phyloP scores from a whole-genome alignment of 441 rosid species.

The Euphorbia celastroides region DNA sequence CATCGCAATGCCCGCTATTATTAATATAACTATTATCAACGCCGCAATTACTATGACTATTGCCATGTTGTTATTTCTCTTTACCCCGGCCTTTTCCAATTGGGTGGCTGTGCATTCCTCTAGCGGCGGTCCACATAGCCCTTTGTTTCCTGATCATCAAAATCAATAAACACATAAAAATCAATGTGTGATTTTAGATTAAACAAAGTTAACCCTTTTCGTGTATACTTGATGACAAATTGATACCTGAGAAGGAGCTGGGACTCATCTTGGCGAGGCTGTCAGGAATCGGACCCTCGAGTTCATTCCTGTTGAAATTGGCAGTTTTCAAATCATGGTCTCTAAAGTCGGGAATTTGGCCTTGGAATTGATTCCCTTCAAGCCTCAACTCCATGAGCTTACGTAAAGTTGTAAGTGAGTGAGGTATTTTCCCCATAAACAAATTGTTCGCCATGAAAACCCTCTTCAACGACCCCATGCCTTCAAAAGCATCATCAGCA shows the following conservation, averaged over 20 bases:
- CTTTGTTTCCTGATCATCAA: conserved; percentile 53
- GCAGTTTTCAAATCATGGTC: conserved; percentile 32
- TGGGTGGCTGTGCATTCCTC: conserved; percentile 23
- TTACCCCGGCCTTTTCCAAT: neutral
- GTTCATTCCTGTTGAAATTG: conserved; percentile 58
- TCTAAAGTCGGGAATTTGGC: conserved; percentile 55
- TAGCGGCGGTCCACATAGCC: conserved; percentile 61
- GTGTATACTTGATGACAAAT: no score
- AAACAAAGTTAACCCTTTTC: no score
- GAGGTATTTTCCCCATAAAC: conserved; percentile 50
- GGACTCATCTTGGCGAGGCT: conserved; percentile 47
- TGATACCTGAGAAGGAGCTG: conserved; percentile 55
- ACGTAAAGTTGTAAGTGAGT: conserved; percentile 49
- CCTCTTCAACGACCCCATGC: conserved; percentile 66
- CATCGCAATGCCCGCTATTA: conserved; percentile 19
- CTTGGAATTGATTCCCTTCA: conserved; percentile 60
- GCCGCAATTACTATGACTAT: conserved; percentile 24
- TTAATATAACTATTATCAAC: conserved; percentile 14
- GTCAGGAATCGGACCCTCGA: conserved; percentile 73
- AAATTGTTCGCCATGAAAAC: conserved; percentile 57
- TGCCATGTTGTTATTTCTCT: conserved; percentile 11
- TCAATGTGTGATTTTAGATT: no score
- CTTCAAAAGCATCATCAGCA: conserved; percentile 52
- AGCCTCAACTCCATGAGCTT: conserved; percentile 55
- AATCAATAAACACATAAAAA: no score